Conservation (phyloP, 1,284 basidiomycete genomes). For the Rhodotorula sp. region DNA sequence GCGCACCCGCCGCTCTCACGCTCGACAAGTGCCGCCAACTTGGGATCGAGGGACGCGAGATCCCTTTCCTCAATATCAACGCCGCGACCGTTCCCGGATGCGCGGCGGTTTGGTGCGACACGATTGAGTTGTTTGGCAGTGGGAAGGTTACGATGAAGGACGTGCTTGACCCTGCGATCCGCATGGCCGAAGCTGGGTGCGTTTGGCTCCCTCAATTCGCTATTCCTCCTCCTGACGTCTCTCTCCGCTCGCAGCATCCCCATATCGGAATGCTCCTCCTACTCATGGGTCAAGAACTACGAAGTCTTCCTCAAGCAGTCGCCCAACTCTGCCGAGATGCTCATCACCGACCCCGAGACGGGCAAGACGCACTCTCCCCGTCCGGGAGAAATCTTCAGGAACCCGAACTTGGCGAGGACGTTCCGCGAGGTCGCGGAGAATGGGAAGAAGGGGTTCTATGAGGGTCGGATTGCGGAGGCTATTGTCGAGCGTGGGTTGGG, state of each 20-base stretch:
- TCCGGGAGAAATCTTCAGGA: conserved; percentile 48
- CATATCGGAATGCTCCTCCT: conserved; percentile 33
- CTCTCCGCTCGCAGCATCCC: conserved; percentile 16
- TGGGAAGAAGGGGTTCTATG: conserved; percentile 89
- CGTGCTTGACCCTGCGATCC: conserved; percentile 68
- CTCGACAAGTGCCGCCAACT: conserved; percentile 68
- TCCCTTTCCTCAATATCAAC: conserved; percentile 45
- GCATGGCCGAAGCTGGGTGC: conserved; percentile 46
- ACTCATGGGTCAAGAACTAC: conserved; percentile 31
- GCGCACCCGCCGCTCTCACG: conserved; percentile 72
- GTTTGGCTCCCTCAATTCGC: conserved; percentile 53
- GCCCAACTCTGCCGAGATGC: conserved; percentile 62
- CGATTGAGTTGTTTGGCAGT: conserved; percentile 75
- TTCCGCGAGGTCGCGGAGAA: conserved; percentile 74
- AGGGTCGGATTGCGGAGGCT: conserved; percentile 79
- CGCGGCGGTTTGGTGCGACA: conserved; percentile 89
- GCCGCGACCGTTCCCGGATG: conserved; percentile 87
- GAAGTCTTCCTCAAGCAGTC: conserved; percentile 30
- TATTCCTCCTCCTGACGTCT: neutral
- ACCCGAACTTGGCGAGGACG: conserved; percentile 73
- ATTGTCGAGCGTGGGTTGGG: conserved; percentile 64
- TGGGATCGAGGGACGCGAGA: conserved; percentile 63
- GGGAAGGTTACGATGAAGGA: conserved; percentile 74
- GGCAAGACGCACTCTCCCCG: conserved; percentile 60
- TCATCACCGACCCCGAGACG: conserved; percentile 58